Evolutionary conservation across 306 rosid genomes (phyloP).

Genomic region (Lathyrus oleraceus): DNA sequence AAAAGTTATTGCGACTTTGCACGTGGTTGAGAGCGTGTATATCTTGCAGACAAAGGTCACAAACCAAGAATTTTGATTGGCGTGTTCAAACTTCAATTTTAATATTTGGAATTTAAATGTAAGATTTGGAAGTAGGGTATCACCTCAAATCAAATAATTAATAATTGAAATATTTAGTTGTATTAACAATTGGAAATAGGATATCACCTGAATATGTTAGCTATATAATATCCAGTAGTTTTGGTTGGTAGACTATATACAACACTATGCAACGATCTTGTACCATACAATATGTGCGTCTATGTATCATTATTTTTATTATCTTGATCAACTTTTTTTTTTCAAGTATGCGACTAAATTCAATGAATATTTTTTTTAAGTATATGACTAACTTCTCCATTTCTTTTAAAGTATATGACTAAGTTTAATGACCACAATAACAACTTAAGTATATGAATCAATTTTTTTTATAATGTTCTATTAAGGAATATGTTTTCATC

Average conservation of each 20-base stretch:
- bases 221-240: background rate
- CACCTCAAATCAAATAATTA: background rate
- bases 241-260: slow-evolving; percentile 17
- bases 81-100: background rate
- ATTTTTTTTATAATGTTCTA: too few relatives aligned
- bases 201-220: background rate
- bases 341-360: background rate
- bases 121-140: slow-evolving; percentile 1
- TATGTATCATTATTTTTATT: background rate
- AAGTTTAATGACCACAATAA: too few relatives aligned
- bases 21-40: slow-evolving; percentile 20
- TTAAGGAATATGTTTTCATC: too few relatives aligned
- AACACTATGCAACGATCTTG: background rate
- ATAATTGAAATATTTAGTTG: background rate
- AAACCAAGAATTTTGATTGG: slow-evolving; percentile 13
- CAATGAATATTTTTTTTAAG: background rate
- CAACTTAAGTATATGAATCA: too few relatives aligned
- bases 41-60: slow-evolving; percentile 3
- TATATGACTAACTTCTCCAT: too few relatives aligned
- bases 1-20: background rate
- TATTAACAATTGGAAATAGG: too few relatives aligned
- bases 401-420: too few relatives aligned
- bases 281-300: background rate
- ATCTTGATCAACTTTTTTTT: background rate
- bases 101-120: background rate